These are phyloP conservation scores for Hibiscus trionum DNA, from an alignment of 345 rosid genomes.

Conservation along the genomic window DNA sequence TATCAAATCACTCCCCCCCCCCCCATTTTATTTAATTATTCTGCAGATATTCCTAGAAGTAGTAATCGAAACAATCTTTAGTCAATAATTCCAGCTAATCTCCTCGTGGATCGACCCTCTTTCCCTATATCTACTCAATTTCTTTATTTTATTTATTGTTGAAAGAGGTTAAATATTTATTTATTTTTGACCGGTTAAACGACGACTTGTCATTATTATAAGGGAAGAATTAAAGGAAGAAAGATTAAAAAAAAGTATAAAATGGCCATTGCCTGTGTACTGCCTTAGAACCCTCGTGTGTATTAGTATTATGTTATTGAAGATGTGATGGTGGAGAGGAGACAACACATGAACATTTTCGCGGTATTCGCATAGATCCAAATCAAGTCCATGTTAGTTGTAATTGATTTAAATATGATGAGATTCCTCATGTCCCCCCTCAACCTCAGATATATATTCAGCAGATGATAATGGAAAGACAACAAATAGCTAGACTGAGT, in stretches of 20 bases:
- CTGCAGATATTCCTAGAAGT: no score
- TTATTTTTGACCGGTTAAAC: no score
- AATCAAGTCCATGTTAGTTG: neutral
- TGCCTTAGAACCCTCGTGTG: neutral
- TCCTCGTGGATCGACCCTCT: no score
- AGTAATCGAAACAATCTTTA: no score
- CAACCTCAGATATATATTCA: neutral
- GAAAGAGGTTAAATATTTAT: no score
- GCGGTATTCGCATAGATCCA: neutral
- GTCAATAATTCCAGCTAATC: no score
- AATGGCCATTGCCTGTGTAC: neutral
- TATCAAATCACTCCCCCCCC: no score
- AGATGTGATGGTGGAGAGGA: neutral
- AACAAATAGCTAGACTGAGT: neutral
- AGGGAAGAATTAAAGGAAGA: neutral
- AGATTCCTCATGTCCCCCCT: slow-evolving; percentile 7
- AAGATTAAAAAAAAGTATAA: no score
- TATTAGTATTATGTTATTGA: neutral
- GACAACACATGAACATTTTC: neutral
- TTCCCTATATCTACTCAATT: no score
- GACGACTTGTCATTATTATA: neutral
- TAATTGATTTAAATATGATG: neutral
- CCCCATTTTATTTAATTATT: no score
- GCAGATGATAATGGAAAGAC: neutral
- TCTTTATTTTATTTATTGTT: no score